Evolutionary conservation across 164 flowering plant species (phyloP), one percentile per base, ranked within the genome.

Genomic region (Taxillus chinensis): DNA sequence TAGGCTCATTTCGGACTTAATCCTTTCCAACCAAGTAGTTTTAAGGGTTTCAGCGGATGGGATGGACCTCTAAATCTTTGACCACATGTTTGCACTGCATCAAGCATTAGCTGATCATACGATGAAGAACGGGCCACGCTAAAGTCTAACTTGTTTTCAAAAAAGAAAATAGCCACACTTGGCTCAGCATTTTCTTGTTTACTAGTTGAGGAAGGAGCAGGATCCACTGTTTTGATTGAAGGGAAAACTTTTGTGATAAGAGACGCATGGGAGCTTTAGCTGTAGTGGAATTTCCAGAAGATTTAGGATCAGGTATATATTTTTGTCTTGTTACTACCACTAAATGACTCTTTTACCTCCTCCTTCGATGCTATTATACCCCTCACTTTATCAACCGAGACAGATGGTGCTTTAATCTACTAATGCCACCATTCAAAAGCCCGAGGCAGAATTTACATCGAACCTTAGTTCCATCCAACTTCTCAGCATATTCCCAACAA

Each of bases 401-500:
- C 50, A 92, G 66, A 79, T 90, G 98, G 69, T 92, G 91, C 69
- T 90, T 89, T 73, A 92, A 82, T 69, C 98, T 80, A 72, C 96
- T 92, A 60, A 92, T 87, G 39, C 98, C 98, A 48, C 98, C 96
- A 73, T 87, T 87, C 38, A 92, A 45, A 64, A 85, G 68, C 78
- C 83, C 77, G 0, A 60, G 75, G 68, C 98, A 92, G 73, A 92
- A 92, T 68, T 82, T 87, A 71, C 98, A 92, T 66, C 73, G 80
- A 56, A 90, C 96, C 77, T 87, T 90, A 70, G 90, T 92, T 59
- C 96, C 96, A 67, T 92, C 96, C 63, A 92, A 67, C 78, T 85
- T 86, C 63, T 92, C 96, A 50, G 89, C 87, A 76, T 86, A 92
- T 72, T 90, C 95, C 98, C 98, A 92, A 67, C 96, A 92, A 15